Conservation (phyloP, 495 filamentous ascomycete genomes). For the Daldinia decipiens region DNA sequence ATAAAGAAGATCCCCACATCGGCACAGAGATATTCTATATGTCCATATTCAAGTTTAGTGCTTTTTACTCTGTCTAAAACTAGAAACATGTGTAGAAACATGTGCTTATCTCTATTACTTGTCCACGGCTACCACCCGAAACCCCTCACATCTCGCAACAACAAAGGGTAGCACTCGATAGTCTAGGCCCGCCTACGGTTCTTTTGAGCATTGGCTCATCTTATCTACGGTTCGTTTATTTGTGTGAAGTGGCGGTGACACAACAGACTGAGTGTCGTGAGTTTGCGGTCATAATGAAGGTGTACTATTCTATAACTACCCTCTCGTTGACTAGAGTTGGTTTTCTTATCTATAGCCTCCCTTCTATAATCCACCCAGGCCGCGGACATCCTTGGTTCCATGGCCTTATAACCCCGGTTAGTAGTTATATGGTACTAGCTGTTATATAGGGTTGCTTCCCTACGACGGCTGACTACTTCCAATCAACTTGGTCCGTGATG, state of each 20-base stretch:
- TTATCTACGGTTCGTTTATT: conserved; percentile 17
- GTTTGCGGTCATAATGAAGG: conserved; percentile 10
- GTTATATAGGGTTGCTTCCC: conserved; percentile 18
- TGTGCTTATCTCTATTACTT: conserved; percentile 36
- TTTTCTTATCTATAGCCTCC: conserved; percentile 30
- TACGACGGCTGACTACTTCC: conserved; percentile 24
- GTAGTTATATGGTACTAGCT: conserved; percentile 7
- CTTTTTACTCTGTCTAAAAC: conserved; percentile 23
- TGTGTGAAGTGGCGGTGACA: conserved; percentile 19
- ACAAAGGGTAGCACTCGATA: conserved; percentile 21
- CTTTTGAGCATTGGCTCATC: conserved; percentile 3
- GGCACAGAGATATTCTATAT: conserved; percentile 7
- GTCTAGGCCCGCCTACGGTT: conserved; percentile 13
- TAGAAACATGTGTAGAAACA: conserved; percentile 12
- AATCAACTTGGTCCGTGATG: conserved; percentile 9
- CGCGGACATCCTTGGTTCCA: conserved; percentile 29
- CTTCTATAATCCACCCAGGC: conserved; percentile 24
- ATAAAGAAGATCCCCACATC: conserved; percentile 5
- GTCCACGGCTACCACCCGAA: neutral
- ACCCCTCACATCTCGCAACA: conserved; percentile 7
- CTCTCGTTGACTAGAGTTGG: neutral
- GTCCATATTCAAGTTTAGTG: conserved; percentile 13
- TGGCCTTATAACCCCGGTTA: conserved; percentile 1
- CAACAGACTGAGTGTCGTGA: conserved; percentile 10
- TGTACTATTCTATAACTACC: conserved; percentile 14